Conservation (phyloP, 208 protist genomes). For the Leishmania tarentolae region DNA sequence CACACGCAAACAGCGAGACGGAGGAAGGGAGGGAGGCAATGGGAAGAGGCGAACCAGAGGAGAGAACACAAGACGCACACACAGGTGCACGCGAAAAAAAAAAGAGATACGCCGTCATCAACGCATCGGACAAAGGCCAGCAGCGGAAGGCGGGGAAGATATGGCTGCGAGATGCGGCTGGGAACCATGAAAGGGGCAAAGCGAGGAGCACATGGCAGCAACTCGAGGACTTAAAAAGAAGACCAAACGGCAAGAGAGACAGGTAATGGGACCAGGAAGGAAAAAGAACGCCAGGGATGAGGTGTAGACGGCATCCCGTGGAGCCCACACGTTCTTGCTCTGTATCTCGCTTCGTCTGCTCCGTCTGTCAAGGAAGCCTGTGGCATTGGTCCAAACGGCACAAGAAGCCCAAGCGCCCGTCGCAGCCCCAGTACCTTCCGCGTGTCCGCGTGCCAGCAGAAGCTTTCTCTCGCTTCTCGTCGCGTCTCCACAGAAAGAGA, state of each 20-base stretch:
- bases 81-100: background rate
- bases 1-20: background rate
- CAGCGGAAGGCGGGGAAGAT: background rate
- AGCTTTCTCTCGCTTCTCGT: background rate
- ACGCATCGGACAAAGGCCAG: background rate
- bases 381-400: background rate
- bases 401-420: background rate
- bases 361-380: background rate
- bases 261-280: background rate
- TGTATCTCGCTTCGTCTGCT: background rate
- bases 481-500: background rate
- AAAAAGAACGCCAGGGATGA: background rate
- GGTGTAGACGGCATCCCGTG: background rate
- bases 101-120: background rate
- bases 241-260: background rate
- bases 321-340: background rate
- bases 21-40: background rate
- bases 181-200: background rate
- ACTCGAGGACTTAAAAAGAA: background rate
- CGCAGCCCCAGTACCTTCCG: background rate
- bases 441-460: background rate
- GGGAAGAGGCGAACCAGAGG: background rate
- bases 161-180: background rate
- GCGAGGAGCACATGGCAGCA: background rate
- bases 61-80: background rate